These are phyloP conservation scores for Globisporangium emineosum DNA, from an alignment of 352 stramenopile genomes.

Conservation along the genomic window DNA sequence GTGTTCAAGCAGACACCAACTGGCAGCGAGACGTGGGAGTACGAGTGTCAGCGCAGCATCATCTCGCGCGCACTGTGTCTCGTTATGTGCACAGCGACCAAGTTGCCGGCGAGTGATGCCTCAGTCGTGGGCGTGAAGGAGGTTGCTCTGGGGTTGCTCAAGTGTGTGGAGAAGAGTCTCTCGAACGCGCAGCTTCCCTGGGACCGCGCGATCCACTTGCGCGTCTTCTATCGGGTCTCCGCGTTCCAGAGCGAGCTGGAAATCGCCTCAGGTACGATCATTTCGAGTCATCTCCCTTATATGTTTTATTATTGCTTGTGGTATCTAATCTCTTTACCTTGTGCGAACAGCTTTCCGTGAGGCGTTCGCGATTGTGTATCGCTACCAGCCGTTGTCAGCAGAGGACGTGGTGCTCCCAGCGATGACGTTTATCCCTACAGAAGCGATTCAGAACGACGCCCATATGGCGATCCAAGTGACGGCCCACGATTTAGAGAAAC, in stretches of 20 bases:
- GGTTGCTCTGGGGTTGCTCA: slow-evolving; percentile 17
- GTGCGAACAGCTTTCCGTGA: slow-evolving; percentile 6
- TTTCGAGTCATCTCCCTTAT: not conserved
- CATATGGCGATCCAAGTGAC: slow-evolving; percentile 58
- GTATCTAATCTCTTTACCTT: not conserved
- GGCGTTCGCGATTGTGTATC: not conserved
- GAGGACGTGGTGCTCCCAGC: slow-evolving; percentile 28
- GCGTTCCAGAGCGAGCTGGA: slow-evolving; percentile 50
- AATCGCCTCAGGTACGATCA: slow-evolving; percentile 31
- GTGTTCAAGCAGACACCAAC: not conserved
- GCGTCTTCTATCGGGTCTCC: slow-evolving; percentile 60
- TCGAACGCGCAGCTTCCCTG: slow-evolving; percentile 44
- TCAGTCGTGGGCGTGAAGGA: slow-evolving; percentile 21
- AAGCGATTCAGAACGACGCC: slow-evolving; percentile 50
- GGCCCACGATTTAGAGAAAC: slow-evolving; percentile 73
- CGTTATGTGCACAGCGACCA: slow-evolving; percentile 37
- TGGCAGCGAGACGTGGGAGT: slow-evolving; percentile 4
- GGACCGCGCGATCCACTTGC: slow-evolving; percentile 63
- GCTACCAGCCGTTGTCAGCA: slow-evolving; percentile 11
- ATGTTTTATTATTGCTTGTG: not conserved
- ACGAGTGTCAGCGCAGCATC: slow-evolving; percentile 27
- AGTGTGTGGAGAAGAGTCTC: slow-evolving; percentile 26
- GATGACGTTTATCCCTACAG: slow-evolving; percentile 74
- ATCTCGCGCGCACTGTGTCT: slow-evolving; percentile 54
- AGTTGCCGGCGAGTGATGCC: not conserved